Base-by-base conservation (phyloP, 495 filamentous ascomycete species). In the Lepidopterella palustris region DNA sequence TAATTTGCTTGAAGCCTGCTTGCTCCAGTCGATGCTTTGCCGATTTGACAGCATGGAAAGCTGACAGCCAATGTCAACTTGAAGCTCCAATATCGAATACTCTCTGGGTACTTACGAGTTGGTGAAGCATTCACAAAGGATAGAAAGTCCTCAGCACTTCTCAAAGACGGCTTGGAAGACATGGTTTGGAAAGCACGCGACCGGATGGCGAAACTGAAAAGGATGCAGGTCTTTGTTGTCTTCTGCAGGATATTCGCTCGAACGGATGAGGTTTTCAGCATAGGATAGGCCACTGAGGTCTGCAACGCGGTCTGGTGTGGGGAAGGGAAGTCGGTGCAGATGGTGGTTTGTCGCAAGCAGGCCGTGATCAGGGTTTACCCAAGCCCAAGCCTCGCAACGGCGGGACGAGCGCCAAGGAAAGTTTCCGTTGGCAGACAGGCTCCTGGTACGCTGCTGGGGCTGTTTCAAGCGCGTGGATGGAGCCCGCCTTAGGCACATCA, bases 61-160 rank as follows among this genome's bases (percentile, higher is more conserved):
- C 93, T 98, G 68, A 31, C 24, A 24, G 24, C 39, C 24, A 21
- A 29, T 42, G 61, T 74, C 62, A 72, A 62, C 42, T 11, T 47
- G 39, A 20, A 24, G 23, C 48, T 40, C 39, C 28, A 54, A 24
- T 24, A 13, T 1, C 6, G 24, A 10, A 39, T 54, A 50, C 15
- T 20, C 21, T 32, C 58, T 26, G 27, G 24, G 4, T 21, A 62
- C 85, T 61, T 83, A 98, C 93, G 92, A 59, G 92, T 96, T 11
- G 95, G 93, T 51, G 91, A 96, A 55, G 87, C 87, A 74, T 97
- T 93, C 71, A 98, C 85, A 77, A 95, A 98, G 71, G 88, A 87
- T 66, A 97, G 72, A 68, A 98, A 95, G 73, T 91, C 88, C 74
- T 87, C 75, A 53, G 88, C 91, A 58, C 80, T 75, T 67, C 79